A percentile compares a stretch with the other conserved stretches of the same genome.
phyloP scores from a whole-genome alignment of 1,139 yeast genomes.

The Geotrichum fermentans region DNA sequence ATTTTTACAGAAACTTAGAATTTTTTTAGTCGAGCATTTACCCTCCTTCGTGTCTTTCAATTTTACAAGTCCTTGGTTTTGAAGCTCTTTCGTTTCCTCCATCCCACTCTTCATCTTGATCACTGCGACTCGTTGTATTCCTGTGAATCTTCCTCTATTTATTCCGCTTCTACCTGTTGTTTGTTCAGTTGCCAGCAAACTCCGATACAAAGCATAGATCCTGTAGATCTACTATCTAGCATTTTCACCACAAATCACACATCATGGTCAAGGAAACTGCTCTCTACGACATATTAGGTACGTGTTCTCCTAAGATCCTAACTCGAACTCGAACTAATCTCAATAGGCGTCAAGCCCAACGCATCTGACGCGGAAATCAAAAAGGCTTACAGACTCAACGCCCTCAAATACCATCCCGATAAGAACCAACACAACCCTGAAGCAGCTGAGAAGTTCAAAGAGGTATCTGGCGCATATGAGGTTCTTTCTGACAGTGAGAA shows the following conservation, averaged over 20 bases:
- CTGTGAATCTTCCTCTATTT: too few relatives aligned
- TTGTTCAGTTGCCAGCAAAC: too few relatives aligned
- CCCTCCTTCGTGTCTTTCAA: too few relatives aligned
- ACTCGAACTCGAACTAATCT: slow-evolving; percentile 30
- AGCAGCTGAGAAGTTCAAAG: slow-evolving; percentile 83
- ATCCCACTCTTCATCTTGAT: too few relatives aligned
- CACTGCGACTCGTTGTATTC: too few relatives aligned
- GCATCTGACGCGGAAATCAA: slow-evolving; percentile 84
- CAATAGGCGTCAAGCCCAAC: slow-evolving; percentile 51
- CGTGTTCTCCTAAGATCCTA: not conserved
- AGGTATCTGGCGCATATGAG: slow-evolving; percentile 91
- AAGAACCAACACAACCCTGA: slow-evolving; percentile 88
- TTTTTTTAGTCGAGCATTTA: too few relatives aligned
- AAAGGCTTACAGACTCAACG: slow-evolving; percentile 91
- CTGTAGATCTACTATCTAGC: too few relatives aligned
- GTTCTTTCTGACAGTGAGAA: slow-evolving; percentile 78
- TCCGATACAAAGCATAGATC: too few relatives aligned
- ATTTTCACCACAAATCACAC: slow-evolving; percentile 3
- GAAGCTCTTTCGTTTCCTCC: too few relatives aligned
- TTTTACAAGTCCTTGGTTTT: too few relatives aligned
- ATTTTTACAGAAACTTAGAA: too few relatives aligned
- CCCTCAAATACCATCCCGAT: slow-evolving; percentile 93
- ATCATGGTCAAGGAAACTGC: slow-evolving; percentile 92
- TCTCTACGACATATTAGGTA: slow-evolving; percentile 75
- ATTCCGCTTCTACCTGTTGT: too few relatives aligned